A percentile compares a stretch with the other conserved stretches of the same genome.
Evolutionary conservation across 2,329 filamentous ascomycete genomes (phyloP).

Genomic region (Graphium sp.): DNA sequence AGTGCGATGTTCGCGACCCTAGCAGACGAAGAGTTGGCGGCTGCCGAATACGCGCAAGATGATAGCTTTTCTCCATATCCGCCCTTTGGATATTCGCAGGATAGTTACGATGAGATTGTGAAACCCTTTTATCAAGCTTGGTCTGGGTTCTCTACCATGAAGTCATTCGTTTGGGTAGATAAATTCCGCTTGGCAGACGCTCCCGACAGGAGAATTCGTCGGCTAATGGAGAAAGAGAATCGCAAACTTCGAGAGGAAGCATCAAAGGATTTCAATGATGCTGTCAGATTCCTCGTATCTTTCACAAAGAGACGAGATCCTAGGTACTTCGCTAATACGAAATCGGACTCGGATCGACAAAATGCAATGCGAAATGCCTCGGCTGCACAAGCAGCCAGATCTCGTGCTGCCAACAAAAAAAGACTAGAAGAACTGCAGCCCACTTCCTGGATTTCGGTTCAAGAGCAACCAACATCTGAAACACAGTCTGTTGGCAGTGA

Average conservation of each 20-base stretch:
- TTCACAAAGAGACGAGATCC: slow-evolving; percentile 89
- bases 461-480: too few species aligned
- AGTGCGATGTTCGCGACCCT: slow-evolving; percentile 65
- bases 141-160: slow-evolving; percentile 67
- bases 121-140: slow-evolving; percentile 69
- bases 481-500: slow-evolving; percentile 36
- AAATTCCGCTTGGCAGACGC: slow-evolving; percentile 70
- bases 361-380: slow-evolving; percentile 61
- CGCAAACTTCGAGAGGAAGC: slow-evolving; percentile 68
- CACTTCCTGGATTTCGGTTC: slow-evolving; percentile 70
- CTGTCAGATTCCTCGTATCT: slow-evolving; percentile 67
- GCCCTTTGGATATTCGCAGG: slow-evolving; percentile 62
- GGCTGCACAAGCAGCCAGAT: slow-evolving; percentile 68
- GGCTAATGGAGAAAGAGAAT: slow-evolving; percentile 93
- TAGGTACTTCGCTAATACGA: slow-evolving; percentile 59
- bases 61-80: slow-evolving; percentile 52
- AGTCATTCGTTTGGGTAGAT: slow-evolving; percentile 83
- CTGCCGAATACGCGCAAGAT: slow-evolving; percentile 53
- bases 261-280: slow-evolving; percentile 79
- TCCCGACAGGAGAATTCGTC: slow-evolving; percentile 65
- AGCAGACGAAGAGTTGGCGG: slow-evolving; percentile 62
- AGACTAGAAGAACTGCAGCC: slow-evolving; percentile 48
- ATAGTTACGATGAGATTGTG: slow-evolving; percentile 60
- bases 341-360: slow-evolving; percentile 68
- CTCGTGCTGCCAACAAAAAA: slow-evolving; percentile 65